A percentile compares a stretch with the other conserved stretches of the same genome.
Conservation (phyloP, 2,329 filamentous ascomycete species). For the Pseudogymnoascus sp. region DNA sequence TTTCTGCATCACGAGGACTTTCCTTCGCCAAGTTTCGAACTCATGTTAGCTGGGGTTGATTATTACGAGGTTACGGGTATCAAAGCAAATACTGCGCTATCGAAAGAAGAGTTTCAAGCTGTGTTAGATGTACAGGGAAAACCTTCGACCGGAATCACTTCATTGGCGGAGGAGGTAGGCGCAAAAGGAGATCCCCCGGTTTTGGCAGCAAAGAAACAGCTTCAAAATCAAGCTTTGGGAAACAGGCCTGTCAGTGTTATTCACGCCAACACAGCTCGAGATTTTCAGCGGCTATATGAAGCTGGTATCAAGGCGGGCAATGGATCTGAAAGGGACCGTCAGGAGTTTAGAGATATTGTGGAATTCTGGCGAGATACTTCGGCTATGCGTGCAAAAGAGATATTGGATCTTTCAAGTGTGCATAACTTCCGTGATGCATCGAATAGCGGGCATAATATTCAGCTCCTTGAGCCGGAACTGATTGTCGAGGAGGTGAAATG, state of each 20-base stretch:
- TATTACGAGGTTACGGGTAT: constrained; percentile 3
- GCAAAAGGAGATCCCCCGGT: background rate
- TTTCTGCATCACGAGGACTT: constrained; percentile 7
- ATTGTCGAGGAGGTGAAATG: constrained; percentile 16
- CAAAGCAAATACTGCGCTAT: constrained; percentile 7
- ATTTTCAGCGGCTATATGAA: constrained; percentile 15
- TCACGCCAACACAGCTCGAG: constrained; percentile 9
- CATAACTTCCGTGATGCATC: constrained; percentile 1
- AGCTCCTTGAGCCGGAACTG: constrained; percentile 15
- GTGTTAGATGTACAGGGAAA: background rate
- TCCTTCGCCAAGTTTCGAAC: background rate
- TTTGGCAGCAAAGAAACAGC: constrained; percentile 16
- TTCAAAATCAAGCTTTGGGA: constrained; percentile 14
- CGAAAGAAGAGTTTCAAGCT: constrained; percentile 7
- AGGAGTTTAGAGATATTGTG: constrained; percentile 5
- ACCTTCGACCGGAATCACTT: background rate
- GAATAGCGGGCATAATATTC: constrained; percentile 17
- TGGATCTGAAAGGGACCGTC: constrained; percentile 13
- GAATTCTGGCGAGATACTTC: constrained; percentile 2
- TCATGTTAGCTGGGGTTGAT: constrained; percentile 9
- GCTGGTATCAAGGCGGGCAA: constrained; percentile 14
- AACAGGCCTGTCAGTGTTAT: constrained; percentile 15
- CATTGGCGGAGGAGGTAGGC: constrained; percentile 11
- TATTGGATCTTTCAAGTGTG: constrained; percentile 12
- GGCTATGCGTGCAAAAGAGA: constrained; percentile 10